Percentiles rank a stretch among this genome's conserved stretches.
Conservation (phyloP, 306 rosid species). For the Sesbania bispinosa region DNA sequence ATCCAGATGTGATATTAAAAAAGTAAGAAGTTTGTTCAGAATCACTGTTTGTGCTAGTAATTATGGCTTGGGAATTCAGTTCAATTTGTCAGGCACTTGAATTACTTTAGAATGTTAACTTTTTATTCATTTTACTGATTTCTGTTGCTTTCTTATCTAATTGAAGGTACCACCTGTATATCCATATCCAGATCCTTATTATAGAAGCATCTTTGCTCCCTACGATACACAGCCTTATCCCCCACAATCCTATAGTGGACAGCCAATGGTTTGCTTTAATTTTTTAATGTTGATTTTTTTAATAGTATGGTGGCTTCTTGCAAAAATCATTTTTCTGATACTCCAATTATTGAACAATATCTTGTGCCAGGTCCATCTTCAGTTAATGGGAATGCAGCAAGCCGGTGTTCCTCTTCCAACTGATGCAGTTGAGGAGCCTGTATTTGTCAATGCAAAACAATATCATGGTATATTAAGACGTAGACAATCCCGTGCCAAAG, state of each 20-base stretch:
- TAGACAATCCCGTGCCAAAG: conserved; percentile 93
- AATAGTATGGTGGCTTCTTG: not conserved
- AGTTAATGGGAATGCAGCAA: conserved; percentile 94
- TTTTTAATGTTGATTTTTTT: not conserved
- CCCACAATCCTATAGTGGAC: conserved; percentile 72
- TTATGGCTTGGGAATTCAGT: not conserved
- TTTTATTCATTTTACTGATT: conserved; percentile 22
- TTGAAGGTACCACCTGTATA: conserved; percentile 68
- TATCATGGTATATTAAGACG: conserved; percentile 95
- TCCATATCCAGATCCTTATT: conserved; percentile 87
- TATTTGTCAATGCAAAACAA: conserved; percentile 92
- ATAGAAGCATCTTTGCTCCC: conserved; percentile 86
- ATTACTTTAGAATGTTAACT: not conserved
- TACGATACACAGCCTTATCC: conserved; percentile 74
- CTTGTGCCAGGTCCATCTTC: conserved; percentile 69
- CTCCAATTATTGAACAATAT: not conserved
- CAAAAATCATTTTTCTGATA: not conserved
- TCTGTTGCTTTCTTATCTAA: conserved; percentile 4
- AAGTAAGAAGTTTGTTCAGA: not conserved
- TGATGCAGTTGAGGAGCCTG: conserved; percentile 93
- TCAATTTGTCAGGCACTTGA: not conserved
- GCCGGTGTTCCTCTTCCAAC: conserved; percentile 91
- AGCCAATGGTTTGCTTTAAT: conserved; percentile 62
- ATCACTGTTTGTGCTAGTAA: not conserved
- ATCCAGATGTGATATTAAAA: not conserved